Conservation (phyloP, 257 asterid genomes). For the Solanum virginianum region DNA sequence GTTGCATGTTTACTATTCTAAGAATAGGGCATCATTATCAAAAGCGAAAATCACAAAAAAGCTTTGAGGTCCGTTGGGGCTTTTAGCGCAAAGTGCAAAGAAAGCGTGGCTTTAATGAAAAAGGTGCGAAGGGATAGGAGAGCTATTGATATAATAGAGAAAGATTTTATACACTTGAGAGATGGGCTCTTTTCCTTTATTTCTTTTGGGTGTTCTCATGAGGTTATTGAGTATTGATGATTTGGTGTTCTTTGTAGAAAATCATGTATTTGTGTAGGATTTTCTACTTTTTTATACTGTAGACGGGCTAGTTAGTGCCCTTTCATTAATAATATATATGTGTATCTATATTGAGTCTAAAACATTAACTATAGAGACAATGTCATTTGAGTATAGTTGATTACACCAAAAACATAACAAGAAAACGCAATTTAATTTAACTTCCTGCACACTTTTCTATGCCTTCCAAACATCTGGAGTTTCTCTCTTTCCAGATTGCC, state of each 20-base stretch:
- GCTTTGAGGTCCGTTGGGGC: background rate
- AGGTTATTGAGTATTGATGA: background rate
- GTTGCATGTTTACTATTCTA: background rate
- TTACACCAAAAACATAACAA: too few relatives aligned
- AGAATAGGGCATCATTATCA: background rate
- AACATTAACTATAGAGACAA: too few relatives aligned
- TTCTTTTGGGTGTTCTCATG: background rate
- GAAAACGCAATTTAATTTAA: too few relatives aligned
- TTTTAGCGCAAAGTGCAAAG: background rate
- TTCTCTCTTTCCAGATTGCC: too few relatives aligned
- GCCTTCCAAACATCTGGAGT: too few relatives aligned
- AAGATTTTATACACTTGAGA: background rate
- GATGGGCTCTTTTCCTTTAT: background rate
- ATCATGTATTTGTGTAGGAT: background rate
- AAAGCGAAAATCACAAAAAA: background rate
- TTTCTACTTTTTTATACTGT: background rate
- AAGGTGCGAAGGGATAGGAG: background rate
- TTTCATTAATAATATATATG: background rate
- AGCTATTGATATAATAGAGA: background rate
- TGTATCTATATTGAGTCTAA: too few relatives aligned
- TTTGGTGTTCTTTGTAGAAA: background rate
- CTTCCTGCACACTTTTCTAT: too few relatives aligned
- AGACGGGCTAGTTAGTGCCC: background rate
- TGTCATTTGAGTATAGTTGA: too few relatives aligned
- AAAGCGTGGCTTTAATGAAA: background rate